These are phyloP conservation scores for Lactarius evosmus DNA, from an alignment of 768 basidiomycete genomes.

Conservation along the genomic window DNA sequence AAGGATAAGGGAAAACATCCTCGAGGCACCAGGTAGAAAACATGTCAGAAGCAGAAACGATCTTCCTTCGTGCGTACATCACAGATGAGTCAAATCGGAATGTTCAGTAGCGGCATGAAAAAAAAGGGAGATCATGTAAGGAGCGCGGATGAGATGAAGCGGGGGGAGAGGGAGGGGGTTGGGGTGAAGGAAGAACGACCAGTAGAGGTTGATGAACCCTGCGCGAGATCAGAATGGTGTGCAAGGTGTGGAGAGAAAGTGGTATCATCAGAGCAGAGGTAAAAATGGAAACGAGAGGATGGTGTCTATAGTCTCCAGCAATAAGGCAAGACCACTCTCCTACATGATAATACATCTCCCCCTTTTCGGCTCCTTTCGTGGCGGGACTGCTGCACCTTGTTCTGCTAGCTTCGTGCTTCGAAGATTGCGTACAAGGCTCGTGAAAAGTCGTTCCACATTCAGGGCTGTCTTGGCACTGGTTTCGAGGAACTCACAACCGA, in stretches of 20 bases:
- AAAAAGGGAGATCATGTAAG: conserved; percentile 26
- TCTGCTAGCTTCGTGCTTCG: conserved; percentile 61
- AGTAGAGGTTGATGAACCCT: conserved; percentile 16
- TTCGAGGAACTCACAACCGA: conserved; percentile 93
- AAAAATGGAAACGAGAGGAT: conserved; percentile 47
- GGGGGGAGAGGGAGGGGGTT: conserved; percentile 9
- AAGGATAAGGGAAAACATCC: conserved; percentile 10
- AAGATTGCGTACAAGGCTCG: conserved; percentile 77
- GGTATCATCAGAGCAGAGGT: conserved; percentile 81
- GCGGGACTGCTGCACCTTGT: conserved; percentile 39
- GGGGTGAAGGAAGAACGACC: conserved; percentile 1
- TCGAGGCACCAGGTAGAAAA: conserved; percentile 21
- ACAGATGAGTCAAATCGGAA: conserved; percentile 29
- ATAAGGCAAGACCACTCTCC: conserved; percentile 42
- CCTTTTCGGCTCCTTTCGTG: conserved; percentile 43
- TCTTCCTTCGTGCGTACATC: conserved; percentile 31
- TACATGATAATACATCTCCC: conserved; percentile 76
- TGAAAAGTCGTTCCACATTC: conserved; percentile 91
- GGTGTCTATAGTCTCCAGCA: conserved; percentile 66
- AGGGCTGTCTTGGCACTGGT: conserved; percentile 94
- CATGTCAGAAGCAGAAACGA: conserved; percentile 26
- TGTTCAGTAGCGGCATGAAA: conserved; percentile 30
- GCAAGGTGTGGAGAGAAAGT: conserved; percentile 39
- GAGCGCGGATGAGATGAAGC: conserved; percentile 27
- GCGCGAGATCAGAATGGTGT: conserved; percentile 30